These are phyloP conservation scores for Pleurotus cornucopiae DNA, from an alignment of 768 basidiomycete species.

Conservation along the genomic window DNA sequence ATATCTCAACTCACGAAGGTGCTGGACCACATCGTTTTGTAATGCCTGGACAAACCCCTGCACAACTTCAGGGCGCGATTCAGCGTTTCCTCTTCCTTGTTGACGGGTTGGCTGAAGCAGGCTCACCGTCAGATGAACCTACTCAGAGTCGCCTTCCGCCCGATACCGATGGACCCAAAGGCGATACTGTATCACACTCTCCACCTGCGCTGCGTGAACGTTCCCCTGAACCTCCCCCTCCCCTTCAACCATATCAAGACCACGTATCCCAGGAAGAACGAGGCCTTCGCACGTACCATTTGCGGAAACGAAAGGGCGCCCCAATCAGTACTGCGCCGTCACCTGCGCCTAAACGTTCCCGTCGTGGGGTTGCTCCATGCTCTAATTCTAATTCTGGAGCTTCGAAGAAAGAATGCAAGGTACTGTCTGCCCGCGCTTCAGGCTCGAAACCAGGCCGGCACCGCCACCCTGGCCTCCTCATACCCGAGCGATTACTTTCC, in stretches of 20 bases:
- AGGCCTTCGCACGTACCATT: neutral
- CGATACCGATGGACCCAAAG: neutral
- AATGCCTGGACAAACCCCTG: constrained; percentile 15
- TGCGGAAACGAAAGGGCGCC: constrained; percentile 1
- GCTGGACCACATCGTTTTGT: constrained; percentile 14
- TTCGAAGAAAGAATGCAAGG: neutral
- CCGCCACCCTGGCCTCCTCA: neutral
- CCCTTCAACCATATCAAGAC: neutral
- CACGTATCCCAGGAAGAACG: neutral
- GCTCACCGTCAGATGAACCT: neutral
- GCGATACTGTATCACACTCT: neutral
- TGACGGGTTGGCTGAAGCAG: neutral
- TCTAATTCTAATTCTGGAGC: neutral
- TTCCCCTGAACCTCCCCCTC: neutral
- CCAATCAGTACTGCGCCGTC: neutral
- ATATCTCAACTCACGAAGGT: neutral
- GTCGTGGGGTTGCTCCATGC: neutral
- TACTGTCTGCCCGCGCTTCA: neutral
- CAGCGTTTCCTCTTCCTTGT: constrained; percentile 11
- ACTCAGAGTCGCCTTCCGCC: neutral
- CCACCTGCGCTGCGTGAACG: neutral
- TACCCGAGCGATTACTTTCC: neutral
- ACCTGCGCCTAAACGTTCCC: neutral
- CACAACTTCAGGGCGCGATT: constrained; percentile 12
- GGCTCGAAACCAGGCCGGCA: neutral